Evolutionary conservation across 352 stramenopile species (phyloP), one percentile per base, ranked within the genome.

Genomic region (Globisporangium carolinianum): DNA sequence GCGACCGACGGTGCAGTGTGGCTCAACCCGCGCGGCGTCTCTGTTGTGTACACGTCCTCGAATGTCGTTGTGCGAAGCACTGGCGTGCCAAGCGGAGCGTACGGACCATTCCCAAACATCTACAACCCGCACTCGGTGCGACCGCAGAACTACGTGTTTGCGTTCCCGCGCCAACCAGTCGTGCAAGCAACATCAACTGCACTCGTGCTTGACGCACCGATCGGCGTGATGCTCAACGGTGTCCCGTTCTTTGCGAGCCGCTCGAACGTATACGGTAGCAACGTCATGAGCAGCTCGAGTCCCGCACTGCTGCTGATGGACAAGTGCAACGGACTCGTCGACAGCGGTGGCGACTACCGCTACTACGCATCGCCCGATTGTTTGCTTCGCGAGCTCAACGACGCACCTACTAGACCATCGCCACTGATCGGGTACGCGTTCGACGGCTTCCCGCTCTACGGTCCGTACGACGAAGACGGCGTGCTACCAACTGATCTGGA

Each of bases 361-460:
- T 93, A 88, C 62, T 87, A 90, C 46, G 82, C 59, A 0, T 76
- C 77, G 1, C 83, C 83, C 0, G 78, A 89, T 47, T 93, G 80
- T 52, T 51, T 93, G 7, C 67, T 91, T 0, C 47, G 58, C 0
- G 67, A 86, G 39, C 62, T 91, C 7, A 56, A 66, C 2, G 67
- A 64, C 12, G 47, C 17, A 0, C 32, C 47, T 0, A 67, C 63
- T 9, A 59, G 67, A 8, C 71, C 71, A 0, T 90, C 80, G 3
- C 79, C 80, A 17, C 12, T 91, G 4, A 60, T 94, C 9, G 84
- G 84, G 0, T 94, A 83, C 49, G 81, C 78, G 7, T 66, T 90
- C 3, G 84, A 94, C 45, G 84, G 84, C 0, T 94, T 89, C 51
- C 81, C 84, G 14, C 45, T 94, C 9, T 91, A 90, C 17, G 81